phyloP scores from a whole-genome alignment of 495 filamentous ascomycete genomes.

The Lentithecium fluviatile region DNA sequence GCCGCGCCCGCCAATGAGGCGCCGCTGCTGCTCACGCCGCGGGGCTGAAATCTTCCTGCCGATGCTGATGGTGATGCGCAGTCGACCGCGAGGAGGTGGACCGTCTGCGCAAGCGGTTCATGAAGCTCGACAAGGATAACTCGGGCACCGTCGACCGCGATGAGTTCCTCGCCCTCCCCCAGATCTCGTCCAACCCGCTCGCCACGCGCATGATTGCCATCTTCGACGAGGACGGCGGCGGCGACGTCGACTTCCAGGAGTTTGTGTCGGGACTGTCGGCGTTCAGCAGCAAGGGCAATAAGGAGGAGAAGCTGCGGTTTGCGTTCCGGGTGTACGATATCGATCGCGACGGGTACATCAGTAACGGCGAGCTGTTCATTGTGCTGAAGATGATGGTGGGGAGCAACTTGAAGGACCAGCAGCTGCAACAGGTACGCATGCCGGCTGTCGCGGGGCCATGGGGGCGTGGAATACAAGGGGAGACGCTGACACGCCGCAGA shows the following conservation, averaged over 20 bases:
- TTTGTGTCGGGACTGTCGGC: conserved; percentile 95
- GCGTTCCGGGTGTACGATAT: conserved; percentile 99
- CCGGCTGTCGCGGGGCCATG: no score
- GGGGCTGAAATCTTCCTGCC: conserved; percentile 25
- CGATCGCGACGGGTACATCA: conserved; percentile 97
- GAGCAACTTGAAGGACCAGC: conserved; percentile 98
- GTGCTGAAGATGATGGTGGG: conserved; percentile 99
- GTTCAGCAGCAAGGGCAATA: conserved; percentile 96
- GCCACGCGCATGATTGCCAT: conserved; percentile 98
- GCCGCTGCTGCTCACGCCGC: conserved; percentile 23
- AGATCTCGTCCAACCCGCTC: conserved; percentile 96
- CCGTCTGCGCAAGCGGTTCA: conserved; percentile 90
- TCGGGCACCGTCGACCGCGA: conserved; percentile 98
- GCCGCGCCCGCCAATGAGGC: neutral
- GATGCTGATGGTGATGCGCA: conserved; percentile 43
- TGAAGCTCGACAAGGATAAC: conserved; percentile 99
- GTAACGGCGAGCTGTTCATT: conserved; percentile 98
- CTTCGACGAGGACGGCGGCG: conserved; percentile 98
- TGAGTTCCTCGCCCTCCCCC: conserved; percentile 94
- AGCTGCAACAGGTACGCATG: conserved; percentile 76
- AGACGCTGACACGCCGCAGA: conserved; percentile 42
- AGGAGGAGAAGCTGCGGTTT: conserved; percentile 96
- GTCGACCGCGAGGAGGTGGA: conserved; percentile 98
- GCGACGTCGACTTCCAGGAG: conserved; percentile 98
- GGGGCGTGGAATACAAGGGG: neutral